Base-by-base conservation (phyloP, 805 yeast genomes). In the Zygosaccharomyces siamensis region DNA sequence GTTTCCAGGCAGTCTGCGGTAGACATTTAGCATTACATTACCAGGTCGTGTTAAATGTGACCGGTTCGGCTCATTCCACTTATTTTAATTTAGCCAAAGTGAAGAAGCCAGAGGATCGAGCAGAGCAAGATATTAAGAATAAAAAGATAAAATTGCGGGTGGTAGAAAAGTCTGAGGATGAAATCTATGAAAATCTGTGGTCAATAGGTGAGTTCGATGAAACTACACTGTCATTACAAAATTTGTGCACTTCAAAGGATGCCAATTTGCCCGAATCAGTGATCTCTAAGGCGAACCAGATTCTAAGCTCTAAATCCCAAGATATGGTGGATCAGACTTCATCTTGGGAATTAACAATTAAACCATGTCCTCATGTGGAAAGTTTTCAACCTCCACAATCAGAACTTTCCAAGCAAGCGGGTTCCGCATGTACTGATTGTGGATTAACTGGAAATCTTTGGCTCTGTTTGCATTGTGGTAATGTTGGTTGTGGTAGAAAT, bases 401-500 rank as follows among this genome's bases (percentile, higher is more conserved):
- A 43, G 46, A 44, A 5, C 48, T 44, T 39, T 42, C 31, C 18
- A 32, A 45, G 5, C 21, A 64, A 3, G 72, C 77, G 30, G 53
- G 76, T 3, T 51, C 72, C 0, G 60, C 76, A 43, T 86, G 95
- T 64, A 53, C 57, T 2, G 64, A 64, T 8, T 86, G 95, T 69
- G 86, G 77, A 1, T 71, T 93, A 54, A 66, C 69, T 27, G 86
- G 83, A 55, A 93, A 93, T 63, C 68, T 93, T 41, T 93, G 99
- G 99, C 73, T 93, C 14, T 93, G 99, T 71, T 69, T 93, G 40
- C 78, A 78, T 43, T 93, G 99, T 75, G 99, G 99, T 1, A 70
- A 77, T n/a, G 59, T 89, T 8, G 97, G 97, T 4, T 93, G 99
- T 70, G 99, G 99, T 5, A 74, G 99, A 55, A 82, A 83, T 28